Conservation (phyloP, 1,284 basidiomycete genomes). For the Tranzscheliella williamsii region DNA sequence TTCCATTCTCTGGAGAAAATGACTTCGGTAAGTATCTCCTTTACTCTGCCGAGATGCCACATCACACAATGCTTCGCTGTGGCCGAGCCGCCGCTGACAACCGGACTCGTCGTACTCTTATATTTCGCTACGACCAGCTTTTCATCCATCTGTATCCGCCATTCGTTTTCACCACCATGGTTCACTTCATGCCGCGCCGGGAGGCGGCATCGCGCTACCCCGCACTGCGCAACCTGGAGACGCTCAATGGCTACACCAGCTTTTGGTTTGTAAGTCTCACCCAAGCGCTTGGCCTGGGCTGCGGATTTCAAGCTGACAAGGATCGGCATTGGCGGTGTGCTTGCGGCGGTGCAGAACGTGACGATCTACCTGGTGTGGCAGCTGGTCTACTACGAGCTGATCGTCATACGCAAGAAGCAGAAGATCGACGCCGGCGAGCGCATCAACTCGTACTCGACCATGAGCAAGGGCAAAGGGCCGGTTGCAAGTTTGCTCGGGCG, state of each 20-base stretch:
- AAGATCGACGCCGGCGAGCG: constrained; percentile 48
- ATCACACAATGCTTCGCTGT: too few species aligned
- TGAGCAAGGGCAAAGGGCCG: constrained; percentile 47
- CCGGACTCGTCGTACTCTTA: too few species aligned
- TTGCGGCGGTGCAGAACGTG: constrained; percentile 69
- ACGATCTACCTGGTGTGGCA: constrained; percentile 81
- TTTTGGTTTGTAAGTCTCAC: constrained; percentile 63
- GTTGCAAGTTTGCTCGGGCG: constrained; percentile 47
- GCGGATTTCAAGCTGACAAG: too few species aligned
- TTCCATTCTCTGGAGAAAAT: constrained; percentile 90
- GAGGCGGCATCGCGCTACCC: constrained; percentile 74
- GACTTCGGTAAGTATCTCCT: constrained; percentile 75
- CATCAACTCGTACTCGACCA: constrained; percentile 47
- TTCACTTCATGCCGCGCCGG: constrained; percentile 76
- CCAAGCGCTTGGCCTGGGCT: too few species aligned
- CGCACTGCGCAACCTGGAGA: constrained; percentile 71
- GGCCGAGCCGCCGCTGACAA: too few species aligned
- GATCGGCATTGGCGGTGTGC: too few species aligned
- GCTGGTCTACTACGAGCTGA: constrained; percentile 67
- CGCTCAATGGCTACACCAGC: constrained; percentile 69
- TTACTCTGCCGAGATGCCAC: too few species aligned
- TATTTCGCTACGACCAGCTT: constrained; percentile 14
- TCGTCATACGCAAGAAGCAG: constrained; percentile 25
- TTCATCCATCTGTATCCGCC: constrained; percentile 61
- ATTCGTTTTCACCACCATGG: constrained; percentile 80